Evolutionary conservation across 2,329 filamentous ascomycete genomes (phyloP), one percentile per base, ranked within the genome.

Genomic region (Diaporthe sp.): DNA sequence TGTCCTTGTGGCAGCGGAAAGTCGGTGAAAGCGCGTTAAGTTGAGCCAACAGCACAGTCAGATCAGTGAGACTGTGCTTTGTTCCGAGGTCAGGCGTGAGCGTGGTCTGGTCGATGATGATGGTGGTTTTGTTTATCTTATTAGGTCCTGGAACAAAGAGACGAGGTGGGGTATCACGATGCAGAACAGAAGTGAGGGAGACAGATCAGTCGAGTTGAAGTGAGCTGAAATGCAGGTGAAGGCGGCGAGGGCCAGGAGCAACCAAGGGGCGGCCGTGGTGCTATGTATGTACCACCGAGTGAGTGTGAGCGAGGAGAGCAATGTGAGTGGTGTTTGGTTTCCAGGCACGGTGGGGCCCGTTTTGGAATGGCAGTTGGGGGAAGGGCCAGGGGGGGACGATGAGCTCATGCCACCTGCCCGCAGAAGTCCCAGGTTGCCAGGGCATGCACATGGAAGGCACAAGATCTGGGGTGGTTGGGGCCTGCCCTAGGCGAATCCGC

Each of bases 381-480:
- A 30, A n/a, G 59, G 10, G 39, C 30, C 19, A 30, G 25, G 27
- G 50, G 50, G n/a, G n/a, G n/a, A n/a, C n/a, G n/a, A n/a, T n/a
- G n/a, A n/a, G n/a, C n/a, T n/a, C n/a, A n/a, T n/a, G n/a, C n/a
- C n/a, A n/a, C n/a, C n/a, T n/a, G n/a, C n/a, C n/a, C n/a, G n/a
- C n/a, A n/a, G n/a, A n/a, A n/a, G n/a, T n/a, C n/a, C n/a, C n/a
- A n/a, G n/a, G n/a, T n/a, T n/a, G n/a, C n/a, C n/a, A n/a, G n/a
- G n/a, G n/a, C n/a, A n/a, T n/a, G 37, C 22, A 17, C 47, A 25
- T 50, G 55, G 32, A 10, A 56, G 58, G 58, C 58, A 22, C 58
- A 13, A 39, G 63, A 53, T 68, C 47, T 17, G 32, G 63, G 63
- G 61, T 19, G 63, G 63, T 68, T 68, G 63, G 63, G 63, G 44